Percentiles rank a stretch among this genome's conserved stretches.
phyloP scores from a whole-genome alignment of 2,329 filamentous ascomycete species.

The Lachnellula occidentalis region DNA sequence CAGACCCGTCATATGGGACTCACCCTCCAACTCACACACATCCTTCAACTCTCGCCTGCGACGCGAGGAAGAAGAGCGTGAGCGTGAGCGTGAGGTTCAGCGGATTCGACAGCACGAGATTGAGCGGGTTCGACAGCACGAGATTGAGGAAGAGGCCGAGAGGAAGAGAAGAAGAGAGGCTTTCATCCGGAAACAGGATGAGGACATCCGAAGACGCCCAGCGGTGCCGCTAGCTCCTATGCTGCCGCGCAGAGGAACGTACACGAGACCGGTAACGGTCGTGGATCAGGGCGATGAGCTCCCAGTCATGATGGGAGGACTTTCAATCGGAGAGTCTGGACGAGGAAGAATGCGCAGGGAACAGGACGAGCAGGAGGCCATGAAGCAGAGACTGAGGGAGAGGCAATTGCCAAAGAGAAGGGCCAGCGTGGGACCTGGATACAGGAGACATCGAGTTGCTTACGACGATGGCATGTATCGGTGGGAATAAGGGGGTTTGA shows the following conservation, averaged over 20 bases:
- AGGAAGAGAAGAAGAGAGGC: conserved; percentile 14
- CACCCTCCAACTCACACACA: conserved; percentile 21
- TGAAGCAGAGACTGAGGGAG: conserved; percentile 21
- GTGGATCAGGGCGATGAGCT: conserved; percentile 17
- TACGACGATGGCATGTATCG: conserved; percentile 29
- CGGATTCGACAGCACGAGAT: background rate
- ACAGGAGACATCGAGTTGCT: conserved; percentile 22
- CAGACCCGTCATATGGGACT: conserved; percentile 16
- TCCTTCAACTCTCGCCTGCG: conserved; percentile 15
- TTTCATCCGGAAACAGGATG: conserved; percentile 23
- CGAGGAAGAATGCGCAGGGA: conserved; percentile 9
- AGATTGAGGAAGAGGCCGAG: conserved; percentile 8
- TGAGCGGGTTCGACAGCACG: background rate
- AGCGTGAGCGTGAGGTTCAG: too few species aligned
- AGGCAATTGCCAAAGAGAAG: conserved; percentile 20
- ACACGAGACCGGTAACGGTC: conserved; percentile 21
- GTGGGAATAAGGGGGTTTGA: conserved; percentile 30
- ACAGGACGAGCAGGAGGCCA: conserved; percentile 18
- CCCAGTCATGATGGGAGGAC: conserved; percentile 14
- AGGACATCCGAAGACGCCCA: conserved; percentile 26
- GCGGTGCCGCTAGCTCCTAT: conserved; percentile 20
- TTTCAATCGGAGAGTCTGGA: conserved; percentile 6
- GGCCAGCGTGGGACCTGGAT: conserved; percentile 22
- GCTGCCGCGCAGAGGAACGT: conserved; percentile 4
- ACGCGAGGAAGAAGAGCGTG: conserved; percentile 13